Evolutionary conservation across 192 early-diverging fungal species (phyloP).

Genomic region (Coemansia sp.): DNA sequence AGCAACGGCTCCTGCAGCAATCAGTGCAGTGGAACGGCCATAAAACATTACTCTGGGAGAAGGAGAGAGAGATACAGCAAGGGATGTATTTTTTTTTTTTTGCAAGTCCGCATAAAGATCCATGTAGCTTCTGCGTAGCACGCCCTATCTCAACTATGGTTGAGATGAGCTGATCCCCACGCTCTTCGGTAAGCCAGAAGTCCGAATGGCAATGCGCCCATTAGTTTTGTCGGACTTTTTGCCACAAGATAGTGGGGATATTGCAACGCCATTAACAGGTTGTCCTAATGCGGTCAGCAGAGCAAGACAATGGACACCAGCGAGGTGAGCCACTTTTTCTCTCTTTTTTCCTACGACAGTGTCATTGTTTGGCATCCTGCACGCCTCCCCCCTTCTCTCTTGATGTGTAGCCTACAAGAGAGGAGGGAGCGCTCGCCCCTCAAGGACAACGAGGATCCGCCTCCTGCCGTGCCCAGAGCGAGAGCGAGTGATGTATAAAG

Average conservation of each 20-base stretch:
- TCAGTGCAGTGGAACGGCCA: background rate
- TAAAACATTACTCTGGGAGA: background rate
- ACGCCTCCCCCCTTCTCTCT: background rate
- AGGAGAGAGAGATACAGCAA: background rate
- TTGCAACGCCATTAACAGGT: background rate
- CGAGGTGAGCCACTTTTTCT: background rate
- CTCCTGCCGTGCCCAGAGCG: background rate
- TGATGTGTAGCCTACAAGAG: background rate
- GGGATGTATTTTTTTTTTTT: background rate
- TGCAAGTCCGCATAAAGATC: background rate
- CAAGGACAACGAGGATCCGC: background rate
- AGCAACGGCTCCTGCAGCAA: slow-evolving; percentile 5
- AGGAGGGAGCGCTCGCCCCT: background rate
- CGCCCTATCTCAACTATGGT: background rate
- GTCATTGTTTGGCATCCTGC: slow-evolving; percentile 4
- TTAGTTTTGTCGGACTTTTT: background rate
- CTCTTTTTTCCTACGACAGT: background rate
- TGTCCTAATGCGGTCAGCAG: slow-evolving; percentile 1
- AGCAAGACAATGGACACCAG: background rate
- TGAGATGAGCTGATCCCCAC: background rate
- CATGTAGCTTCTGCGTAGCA: background rate
- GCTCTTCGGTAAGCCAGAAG: background rate
- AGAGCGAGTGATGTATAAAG: background rate
- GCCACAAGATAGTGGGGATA: background rate
- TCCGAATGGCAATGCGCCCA: background rate